Evolutionary conservation across 306 rosid species (phyloP).

Genomic region (Pyrus betulifolia): DNA sequence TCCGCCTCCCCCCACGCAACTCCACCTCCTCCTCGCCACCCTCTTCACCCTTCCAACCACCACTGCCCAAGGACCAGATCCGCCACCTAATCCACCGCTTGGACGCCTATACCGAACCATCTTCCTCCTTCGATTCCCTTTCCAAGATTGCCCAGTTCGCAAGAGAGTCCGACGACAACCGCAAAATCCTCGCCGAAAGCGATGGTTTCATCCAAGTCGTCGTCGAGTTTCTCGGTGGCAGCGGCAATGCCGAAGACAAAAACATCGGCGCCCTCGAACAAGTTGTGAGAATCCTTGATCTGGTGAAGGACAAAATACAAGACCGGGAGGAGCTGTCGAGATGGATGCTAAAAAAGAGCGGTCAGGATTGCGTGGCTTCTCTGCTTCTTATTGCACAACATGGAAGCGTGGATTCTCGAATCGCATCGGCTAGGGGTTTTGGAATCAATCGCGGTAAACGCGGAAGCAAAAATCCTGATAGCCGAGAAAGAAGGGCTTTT

Average conservation of each 20-base stretch:
- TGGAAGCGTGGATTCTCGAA: conserved; percentile 39
- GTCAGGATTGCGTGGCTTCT: conserved; percentile 33
- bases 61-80: conserved; percentile 30
- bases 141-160: conserved; percentile 43
- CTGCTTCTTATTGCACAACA: conserved; percentile 42
- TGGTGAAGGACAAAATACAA: conserved; percentile 26
- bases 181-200: conserved; percentile 38
- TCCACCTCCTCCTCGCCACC: conserved; percentile 32
- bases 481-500: conserved; percentile 56
- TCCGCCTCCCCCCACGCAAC: conserved; percentile 20
- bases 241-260: conserved; percentile 37
- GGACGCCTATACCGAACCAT: not conserved
- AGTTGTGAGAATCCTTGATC: conserved; percentile 36
- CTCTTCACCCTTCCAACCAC: not conserved
- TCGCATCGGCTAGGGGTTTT: conserved; percentile 49
- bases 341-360: conserved; percentile 34
- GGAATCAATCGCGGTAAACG: conserved; percentile 39
- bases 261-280: conserved; percentile 32
- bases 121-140: conserved; percentile 21
- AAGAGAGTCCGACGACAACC: conserved; percentile 47
- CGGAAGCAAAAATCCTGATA: conserved; percentile 54
- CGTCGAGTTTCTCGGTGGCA: conserved; percentile 34
- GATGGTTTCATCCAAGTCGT: conserved; percentile 43
- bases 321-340: conserved; percentile 25
- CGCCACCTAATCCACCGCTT: conserved; percentile 23